Evolutionary conservation across 179 eudicot species (phyloP), one percentile per base, ranked within the genome.

Genomic region (Monotropa hypopitys): DNA sequence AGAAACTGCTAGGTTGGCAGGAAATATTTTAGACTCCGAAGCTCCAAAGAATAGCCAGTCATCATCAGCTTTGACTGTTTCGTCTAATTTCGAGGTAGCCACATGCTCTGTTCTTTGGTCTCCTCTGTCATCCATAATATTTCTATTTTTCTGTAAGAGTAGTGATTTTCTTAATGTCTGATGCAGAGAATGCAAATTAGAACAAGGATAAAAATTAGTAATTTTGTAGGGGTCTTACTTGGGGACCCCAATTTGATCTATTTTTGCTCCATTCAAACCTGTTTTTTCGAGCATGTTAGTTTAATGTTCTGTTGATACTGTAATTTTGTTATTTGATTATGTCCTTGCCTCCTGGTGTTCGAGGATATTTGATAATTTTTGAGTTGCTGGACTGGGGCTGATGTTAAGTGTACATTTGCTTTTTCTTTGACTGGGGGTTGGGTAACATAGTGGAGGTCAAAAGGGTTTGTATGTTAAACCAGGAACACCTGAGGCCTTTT

Each of bases 11-110:
- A 88, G 86, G 81, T 79, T 81, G 79, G 82, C 85, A 38, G 77
- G 83, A 46, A 84, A 75, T 72, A 72, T 72, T 78, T 46, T 80
- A 28, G 93, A 91, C 28, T 72, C 85, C 71, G 96, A 91, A 74
- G 85, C 86, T 80, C 81, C 86, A 51, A 88, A 81, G 81, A 83
- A 43, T 78, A 77, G 80, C 84, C 89, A 79, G 70, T 73, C 78
- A 35, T 79, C 85, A 23, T 78, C 90, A 74, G 82, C 88, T 74
- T 82, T 89, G 54, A 86, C 85, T 56, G 93, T 91, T 67, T 91
- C 96, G 43, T 91, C 96, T 42, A 91, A 91, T 73, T 91, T 91
- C 68, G 96, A 91, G 96, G 96, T 84, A 68, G 28, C 38, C 26
- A 4, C 62, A 18, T 57, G 32, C 51, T 35, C 42, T 56, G 12